Conservation (phyloP, 257 asterid genomes). For the Capsicum pubescens region DNA sequence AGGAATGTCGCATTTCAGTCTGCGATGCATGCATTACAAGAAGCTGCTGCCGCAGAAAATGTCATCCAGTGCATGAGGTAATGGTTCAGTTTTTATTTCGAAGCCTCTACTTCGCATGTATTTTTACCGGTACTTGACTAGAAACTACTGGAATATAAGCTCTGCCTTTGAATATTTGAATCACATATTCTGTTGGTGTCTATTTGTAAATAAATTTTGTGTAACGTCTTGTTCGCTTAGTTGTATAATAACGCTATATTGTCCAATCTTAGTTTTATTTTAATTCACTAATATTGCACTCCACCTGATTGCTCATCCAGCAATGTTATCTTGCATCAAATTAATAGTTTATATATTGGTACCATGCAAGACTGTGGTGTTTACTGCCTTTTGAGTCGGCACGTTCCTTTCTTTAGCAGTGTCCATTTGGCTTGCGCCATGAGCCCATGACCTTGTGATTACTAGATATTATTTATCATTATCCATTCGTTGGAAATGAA, state of each 20-base stretch:
- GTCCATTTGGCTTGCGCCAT: neutral
- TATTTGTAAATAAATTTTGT: neutral
- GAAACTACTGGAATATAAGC: conserved; percentile 1
- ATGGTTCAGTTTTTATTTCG: neutral
- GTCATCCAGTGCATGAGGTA: conserved; percentile 81
- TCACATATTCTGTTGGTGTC: neutral
- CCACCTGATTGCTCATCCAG: neutral
- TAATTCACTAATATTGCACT: neutral
- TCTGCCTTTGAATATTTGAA: neutral
- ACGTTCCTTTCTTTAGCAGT: neutral
- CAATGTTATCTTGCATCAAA: neutral
- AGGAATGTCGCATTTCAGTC: conserved; percentile 56
- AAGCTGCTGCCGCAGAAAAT: conserved; percentile 68
- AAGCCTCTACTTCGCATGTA: neutral
- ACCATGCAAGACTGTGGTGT: neutral
- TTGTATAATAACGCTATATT: neutral
- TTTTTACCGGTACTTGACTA: neutral
- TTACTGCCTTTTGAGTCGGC: neutral
- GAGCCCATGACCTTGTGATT: neutral
- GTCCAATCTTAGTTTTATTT: neutral
- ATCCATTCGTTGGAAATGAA: neutral
- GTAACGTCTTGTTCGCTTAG: neutral
- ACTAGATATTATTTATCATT: neutral
- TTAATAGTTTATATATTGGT: neutral
- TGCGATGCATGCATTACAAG: conserved; percentile 84